These are phyloP conservation scores for Monosporascus sp. DNA, from an alignment of 2,329 filamentous ascomycete species.

Conservation along the genomic window DNA sequence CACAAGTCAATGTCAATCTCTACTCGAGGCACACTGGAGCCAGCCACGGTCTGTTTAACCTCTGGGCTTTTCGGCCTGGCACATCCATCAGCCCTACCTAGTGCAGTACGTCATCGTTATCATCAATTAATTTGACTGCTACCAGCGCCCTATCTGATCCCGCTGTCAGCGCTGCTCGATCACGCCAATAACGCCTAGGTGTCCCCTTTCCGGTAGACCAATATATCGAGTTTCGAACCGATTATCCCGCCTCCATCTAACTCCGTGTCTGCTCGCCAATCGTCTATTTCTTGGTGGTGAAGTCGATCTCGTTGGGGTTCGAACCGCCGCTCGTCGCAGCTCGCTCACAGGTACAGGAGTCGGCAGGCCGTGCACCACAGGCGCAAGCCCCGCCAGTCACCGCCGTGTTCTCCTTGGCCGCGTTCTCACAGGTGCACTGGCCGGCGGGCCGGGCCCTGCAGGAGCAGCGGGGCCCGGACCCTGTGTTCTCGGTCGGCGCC, in stretches of 20 bases:
- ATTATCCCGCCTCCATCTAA: neutral
- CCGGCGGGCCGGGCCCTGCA: slow-evolving; percentile 77
- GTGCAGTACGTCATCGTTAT: too few species aligned
- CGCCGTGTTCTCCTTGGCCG: slow-evolving; percentile 62
- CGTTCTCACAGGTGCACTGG: slow-evolving; percentile 74
- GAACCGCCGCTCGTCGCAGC: slow-evolving; percentile 48
- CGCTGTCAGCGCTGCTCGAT: too few species aligned
- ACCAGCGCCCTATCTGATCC: too few species aligned
- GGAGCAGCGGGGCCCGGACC: slow-evolving; percentile 71
- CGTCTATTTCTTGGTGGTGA: slow-evolving; percentile 62
- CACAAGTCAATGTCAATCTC: too few species aligned
- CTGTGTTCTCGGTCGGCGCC: slow-evolving; percentile 66
- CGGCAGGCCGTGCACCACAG: slow-evolving; percentile 70
- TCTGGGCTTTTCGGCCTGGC: too few species aligned
- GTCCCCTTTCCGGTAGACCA: neutral
- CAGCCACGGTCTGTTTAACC: too few species aligned
- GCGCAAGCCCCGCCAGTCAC: slow-evolving; percentile 59
- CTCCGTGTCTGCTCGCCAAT: neutral
- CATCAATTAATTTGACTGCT: too few species aligned
- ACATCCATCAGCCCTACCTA: too few species aligned
- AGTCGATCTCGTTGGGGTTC: slow-evolving; percentile 75
- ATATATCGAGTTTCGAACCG: slow-evolving; percentile 5
- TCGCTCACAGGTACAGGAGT: slow-evolving; percentile 79
- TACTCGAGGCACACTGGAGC: too few species aligned
- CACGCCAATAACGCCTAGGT: neutral